Evolutionary conservation across 805 yeast genomes (phyloP).

Genomic region (Saccharomycopsis selenospora): DNA sequence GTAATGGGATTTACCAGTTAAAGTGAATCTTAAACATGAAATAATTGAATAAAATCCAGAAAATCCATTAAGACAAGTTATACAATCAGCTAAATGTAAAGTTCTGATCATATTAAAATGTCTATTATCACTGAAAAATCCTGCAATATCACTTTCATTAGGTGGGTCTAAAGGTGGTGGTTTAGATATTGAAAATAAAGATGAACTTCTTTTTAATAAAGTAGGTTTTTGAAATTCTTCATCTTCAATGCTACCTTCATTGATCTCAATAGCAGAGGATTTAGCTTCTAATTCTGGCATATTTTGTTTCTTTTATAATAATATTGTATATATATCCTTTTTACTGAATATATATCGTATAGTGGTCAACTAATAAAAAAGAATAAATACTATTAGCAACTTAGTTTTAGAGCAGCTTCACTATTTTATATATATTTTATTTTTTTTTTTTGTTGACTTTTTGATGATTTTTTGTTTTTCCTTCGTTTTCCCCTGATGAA

Average conservation of each 20-base stretch:
- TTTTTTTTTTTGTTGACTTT: too few relatives aligned
- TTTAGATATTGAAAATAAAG: constrained; percentile 16
- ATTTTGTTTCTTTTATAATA: too few relatives aligned
- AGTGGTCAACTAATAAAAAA: too few relatives aligned
- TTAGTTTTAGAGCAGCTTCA: too few relatives aligned
- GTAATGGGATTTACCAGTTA: constrained; percentile 61
- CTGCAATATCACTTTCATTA: constrained; percentile 66
- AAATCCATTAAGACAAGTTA: constrained; percentile 89
- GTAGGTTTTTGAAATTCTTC: constrained; percentile 16
- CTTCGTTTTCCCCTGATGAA: too few relatives aligned
- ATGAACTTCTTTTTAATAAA: constrained; percentile 17
- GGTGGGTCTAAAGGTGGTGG: constrained; percentile 60
- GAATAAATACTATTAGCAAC: too few relatives aligned
- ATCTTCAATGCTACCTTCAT: not conserved
- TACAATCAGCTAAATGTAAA: constrained; percentile 92
- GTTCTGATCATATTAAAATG: constrained; percentile 83
- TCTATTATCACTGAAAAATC: constrained; percentile 73
- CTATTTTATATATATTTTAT: too few relatives aligned
- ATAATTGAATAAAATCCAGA: constrained; percentile 88
- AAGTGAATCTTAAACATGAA: constrained; percentile 73
- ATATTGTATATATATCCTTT: constrained; percentile 44
- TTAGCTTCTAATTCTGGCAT: not conserved
- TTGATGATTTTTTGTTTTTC: too few relatives aligned
- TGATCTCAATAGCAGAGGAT: constrained; percentile 5
- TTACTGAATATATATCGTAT: too few relatives aligned